phyloP scores from a whole-genome alignment of 495 filamentous ascomycete species.

The Neurospora intermedia region DNA sequence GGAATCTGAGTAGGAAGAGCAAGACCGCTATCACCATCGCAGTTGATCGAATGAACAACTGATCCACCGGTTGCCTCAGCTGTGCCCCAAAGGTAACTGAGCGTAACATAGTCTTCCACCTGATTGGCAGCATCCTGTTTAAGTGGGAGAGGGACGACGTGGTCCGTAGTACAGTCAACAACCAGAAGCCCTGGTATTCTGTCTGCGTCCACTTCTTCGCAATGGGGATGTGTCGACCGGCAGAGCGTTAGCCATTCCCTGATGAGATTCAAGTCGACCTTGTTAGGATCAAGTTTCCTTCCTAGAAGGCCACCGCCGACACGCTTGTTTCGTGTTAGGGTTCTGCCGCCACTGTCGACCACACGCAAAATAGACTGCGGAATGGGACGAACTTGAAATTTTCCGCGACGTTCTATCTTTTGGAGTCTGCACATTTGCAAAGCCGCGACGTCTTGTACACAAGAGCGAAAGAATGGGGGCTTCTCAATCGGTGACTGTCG shows the following conservation, averaged over 20 bases:
- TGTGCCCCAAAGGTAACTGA: background rate
- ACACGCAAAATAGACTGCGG: background rate
- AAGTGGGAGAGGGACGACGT: background rate
- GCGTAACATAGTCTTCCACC: background rate
- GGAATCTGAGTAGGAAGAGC: background rate
- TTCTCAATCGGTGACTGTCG: background rate
- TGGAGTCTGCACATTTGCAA: background rate
- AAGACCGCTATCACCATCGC: background rate
- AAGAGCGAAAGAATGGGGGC: too few species aligned
- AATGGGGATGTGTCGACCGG: background rate
- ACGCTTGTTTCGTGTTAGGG: background rate
- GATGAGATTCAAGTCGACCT: background rate
- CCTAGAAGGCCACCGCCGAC: background rate
- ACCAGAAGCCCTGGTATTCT: background rate
- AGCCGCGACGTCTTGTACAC: background rate
- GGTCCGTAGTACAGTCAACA: background rate
- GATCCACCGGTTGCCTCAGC: background rate
- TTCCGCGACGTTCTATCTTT: too few species aligned
- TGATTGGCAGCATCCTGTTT: background rate
- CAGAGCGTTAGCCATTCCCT: background rate
- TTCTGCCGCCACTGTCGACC: background rate
- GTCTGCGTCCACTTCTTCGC: background rate
- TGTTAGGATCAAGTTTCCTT: background rate
- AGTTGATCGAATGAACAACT: background rate
- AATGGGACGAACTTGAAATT: too few species aligned